Evolutionary conservation across 1,139 yeast species (phyloP), one percentile per base, ranked within the genome.

Genomic region (Candida frijolesensis): DNA sequence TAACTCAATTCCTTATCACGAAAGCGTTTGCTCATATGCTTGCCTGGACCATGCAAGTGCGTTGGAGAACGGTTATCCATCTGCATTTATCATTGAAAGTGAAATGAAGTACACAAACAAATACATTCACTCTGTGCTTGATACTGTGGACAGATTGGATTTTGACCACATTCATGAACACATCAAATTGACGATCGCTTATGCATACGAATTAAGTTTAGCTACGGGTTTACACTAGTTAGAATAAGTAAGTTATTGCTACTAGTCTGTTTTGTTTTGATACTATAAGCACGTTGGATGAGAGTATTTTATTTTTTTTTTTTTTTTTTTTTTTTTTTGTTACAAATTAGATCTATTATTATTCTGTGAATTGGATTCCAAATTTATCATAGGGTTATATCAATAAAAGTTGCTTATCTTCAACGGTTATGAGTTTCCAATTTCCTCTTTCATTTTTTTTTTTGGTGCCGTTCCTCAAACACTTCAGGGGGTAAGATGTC

Each of bases 21-120:
- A 87, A 61, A 87, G 96, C 9, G 60, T 72, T 50, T 92, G 98
- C 70, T 97, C 97, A 0, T 91, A 91, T 62, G 96, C 96, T 0
- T 91, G 98, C 68, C 87, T 96, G 27, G 98, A 92, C 67, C 97
- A 91, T 66, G 89, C 95, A 3, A 84, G 96, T 47, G 96, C 97
- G 1, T 68, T 84, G 48, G 85, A 87, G 64, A 82, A 82, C 58
- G 97, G 97, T 1, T 89, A 78, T 66, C 97, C 97, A 10, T 80
- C 90, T 16, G 80, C 91, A 38, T 89, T 90, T 67, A 86, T 89
- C 50, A 82, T 89, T 56, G 99, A 92, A 67, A 78, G 89, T 47
- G 86, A 80, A 54, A 79, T 89, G 67, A 75, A 80, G 51, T 76
- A 78, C 57, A 74, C 84, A 6, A 85, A 83, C 67, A 85, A 84